Evolutionary conservation across 2,329 filamentous ascomycete genomes (phyloP), one percentile per base, ranked within the genome.

Genomic region (Daldinia eschscholtzii): DNA sequence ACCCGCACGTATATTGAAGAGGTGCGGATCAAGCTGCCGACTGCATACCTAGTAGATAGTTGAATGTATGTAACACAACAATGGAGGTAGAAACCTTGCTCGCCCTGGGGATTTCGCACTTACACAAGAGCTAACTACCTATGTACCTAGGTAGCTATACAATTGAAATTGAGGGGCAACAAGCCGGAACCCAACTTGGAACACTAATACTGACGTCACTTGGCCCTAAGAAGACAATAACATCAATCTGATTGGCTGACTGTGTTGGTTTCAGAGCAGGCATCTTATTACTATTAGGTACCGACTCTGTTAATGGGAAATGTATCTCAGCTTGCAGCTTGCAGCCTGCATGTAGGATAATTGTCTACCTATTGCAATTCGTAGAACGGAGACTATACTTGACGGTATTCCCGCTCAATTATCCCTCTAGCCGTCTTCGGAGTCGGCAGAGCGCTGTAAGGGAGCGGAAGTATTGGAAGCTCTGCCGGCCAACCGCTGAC

Each of bases 181-280:
- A 30, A 20, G 56, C 33, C 1, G 20, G 35, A 57, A 61, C 57
- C 48, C 33, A 35, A 70, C 44, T 13, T 13, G 13, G 35, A 39
- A 39, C 13, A 55, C n/a, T 46, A 10, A 23, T 13, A 10, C 35
- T 71, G 68, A 71, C 63, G 68, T 71, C 68, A 71, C 61, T 39
- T 30, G 57, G 64, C 42, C 57, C 35, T 62, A 50, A 59, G 41
- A 42, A n/a, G 55, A 68, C 64, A 61, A 44, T 6, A 30, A 6
- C 33, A 12, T 35, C 18, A 28, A 46, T 46, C 28, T 71, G 23
- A 71, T 68, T 71, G 68, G 68, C 30, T 56, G 4, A 12, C 5
- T 7, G 12, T 46, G 6, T 5, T 26, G 18, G 12, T 33, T 58
- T 52, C 56, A 57, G 23, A 60, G 41, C 41, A 63, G 39, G 53